phyloP scores from a whole-genome alignment of 768 basidiomycete genomes.

The Rhizopogon vinicolor region DNA sequence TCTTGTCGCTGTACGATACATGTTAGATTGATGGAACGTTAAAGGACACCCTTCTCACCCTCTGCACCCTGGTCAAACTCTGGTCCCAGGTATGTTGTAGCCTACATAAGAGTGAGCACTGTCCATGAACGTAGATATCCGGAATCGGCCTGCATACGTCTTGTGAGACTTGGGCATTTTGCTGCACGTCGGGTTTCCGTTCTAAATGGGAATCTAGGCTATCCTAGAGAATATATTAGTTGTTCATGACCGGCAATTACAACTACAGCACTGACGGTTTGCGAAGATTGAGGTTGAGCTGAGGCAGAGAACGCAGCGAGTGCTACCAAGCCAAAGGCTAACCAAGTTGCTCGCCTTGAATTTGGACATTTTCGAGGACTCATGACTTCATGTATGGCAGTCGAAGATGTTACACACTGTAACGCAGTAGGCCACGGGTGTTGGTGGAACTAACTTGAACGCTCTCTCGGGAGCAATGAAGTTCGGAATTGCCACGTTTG shows the following conservation, averaged over 20 bases:
- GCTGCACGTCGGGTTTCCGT: neutral
- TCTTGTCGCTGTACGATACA: constrained; percentile 45
- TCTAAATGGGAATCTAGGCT: neutral
- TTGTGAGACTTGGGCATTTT: neutral
- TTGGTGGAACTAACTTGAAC: no score
- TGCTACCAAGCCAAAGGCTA: constrained; percentile 56
- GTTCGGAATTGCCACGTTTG: no score
- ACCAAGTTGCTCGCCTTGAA: constrained; percentile 47
- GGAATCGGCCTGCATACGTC: neutral
- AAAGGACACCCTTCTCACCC: constrained; percentile 31
- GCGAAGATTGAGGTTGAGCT: constrained; percentile 26
- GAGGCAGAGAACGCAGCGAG: constrained; percentile 42
- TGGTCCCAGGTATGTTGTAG: constrained; percentile 1
- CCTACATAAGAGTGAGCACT: constrained; percentile 7
- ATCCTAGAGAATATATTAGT: neutral
- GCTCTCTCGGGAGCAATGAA: no score
- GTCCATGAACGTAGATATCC: neutral
- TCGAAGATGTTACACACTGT: neutral
- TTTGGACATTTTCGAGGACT: constrained; percentile 10
- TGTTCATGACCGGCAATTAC: neutral
- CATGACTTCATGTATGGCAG: constrained; percentile 12
- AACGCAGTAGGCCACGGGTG: no score
- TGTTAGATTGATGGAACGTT: neutral
- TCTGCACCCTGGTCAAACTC: constrained; percentile 45
- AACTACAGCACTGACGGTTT: constrained; percentile 1